Percentiles rank a stretch among this genome's conserved stretches.
phyloP scores from a whole-genome alignment of 2,329 filamentous ascomycete genomes.

The Ascochyta fabae region DNA sequence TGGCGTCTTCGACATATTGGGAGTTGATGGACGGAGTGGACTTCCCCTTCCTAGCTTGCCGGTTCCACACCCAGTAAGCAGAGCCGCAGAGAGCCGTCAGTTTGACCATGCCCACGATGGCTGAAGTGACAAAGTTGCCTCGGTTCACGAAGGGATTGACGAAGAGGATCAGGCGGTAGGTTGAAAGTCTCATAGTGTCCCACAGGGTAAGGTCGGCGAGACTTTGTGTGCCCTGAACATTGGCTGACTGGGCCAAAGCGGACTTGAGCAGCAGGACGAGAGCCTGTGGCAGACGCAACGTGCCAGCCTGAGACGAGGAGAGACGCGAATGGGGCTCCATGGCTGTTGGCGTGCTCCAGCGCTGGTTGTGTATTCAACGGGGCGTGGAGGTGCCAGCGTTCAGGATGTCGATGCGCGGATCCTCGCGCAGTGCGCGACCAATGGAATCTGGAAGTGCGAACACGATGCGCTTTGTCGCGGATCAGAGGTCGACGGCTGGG shows the following conservation, averaged over 20 bases:
- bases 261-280: slow-evolving; percentile 42
- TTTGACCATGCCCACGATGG: slow-evolving; percentile 49
- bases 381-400: slow-evolving; percentile 30
- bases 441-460: slow-evolving; percentile 35
- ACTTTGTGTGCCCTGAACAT: slow-evolving; percentile 33
- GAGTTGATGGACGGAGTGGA: slow-evolving; percentile 24
- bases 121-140: slow-evolving; percentile 26
- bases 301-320: slow-evolving; percentile 38
- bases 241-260: slow-evolving; percentile 33
- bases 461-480: slow-evolving; percentile 43
- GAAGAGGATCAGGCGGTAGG: slow-evolving; percentile 27
- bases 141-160: slow-evolving; percentile 35
- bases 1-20: slow-evolving; percentile 29
- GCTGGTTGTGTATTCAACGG: slow-evolving; percentile 47
- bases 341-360: slow-evolving; percentile 35
- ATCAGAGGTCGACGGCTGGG: slow-evolving; percentile 36
- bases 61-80: slow-evolving; percentile 44
- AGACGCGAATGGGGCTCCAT: slow-evolving; percentile 49
- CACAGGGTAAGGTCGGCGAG: slow-evolving; percentile 33
- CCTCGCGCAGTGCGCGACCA: slow-evolving; percentile 33
- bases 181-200: slow-evolving; percentile 36
- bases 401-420: slow-evolving; percentile 28
- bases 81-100: slow-evolving; percentile 47
- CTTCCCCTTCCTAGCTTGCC: slow-evolving; percentile 26
- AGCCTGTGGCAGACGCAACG: slow-evolving; percentile 47